Evolutionary conservation across 768 basidiomycete genomes (phyloP).

Genomic region (Phanerodontia chrysosporium): DNA sequence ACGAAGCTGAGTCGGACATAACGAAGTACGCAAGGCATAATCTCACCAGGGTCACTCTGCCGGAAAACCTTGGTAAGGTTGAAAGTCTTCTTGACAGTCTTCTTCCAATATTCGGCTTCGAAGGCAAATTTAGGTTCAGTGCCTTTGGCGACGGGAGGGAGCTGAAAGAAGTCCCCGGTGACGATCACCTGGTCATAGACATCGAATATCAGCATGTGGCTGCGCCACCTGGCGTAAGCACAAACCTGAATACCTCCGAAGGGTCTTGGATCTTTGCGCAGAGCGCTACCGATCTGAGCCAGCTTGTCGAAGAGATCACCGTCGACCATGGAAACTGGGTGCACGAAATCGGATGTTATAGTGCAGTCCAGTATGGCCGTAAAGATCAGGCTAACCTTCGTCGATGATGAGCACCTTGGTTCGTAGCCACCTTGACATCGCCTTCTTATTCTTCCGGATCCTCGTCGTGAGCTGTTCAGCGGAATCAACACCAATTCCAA

Average conservation of each 20-base stretch:
- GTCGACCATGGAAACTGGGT: slow-evolving; percentile 93
- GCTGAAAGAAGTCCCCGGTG: slow-evolving; percentile 97
- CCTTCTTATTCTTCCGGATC: slow-evolving; percentile 82
- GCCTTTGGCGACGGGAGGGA: slow-evolving; percentile 84
- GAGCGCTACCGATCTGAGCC: slow-evolving; percentile 55
- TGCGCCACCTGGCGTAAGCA: background rate
- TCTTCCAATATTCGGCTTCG: slow-evolving; percentile 76
- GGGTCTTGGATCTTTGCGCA: slow-evolving; percentile 62
- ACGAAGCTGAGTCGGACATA: background rate
- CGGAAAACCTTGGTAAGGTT: slow-evolving; percentile 95
- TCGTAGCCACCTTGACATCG: slow-evolving; percentile 71
- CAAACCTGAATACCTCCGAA: slow-evolving; percentile 89
- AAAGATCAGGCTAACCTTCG: slow-evolving; percentile 47
- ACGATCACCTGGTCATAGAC: slow-evolving; percentile 63
- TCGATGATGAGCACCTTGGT: slow-evolving; percentile 84
- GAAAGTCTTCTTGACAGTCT: slow-evolving; percentile 74
- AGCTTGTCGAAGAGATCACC: slow-evolving; percentile 92
- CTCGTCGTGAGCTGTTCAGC: slow-evolving; percentile 59
- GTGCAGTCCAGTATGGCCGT: background rate
- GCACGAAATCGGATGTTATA: background rate
- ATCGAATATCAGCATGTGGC: background rate
- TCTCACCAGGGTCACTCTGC: slow-evolving; percentile 83
- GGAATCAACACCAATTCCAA: slow-evolving; percentile 74
- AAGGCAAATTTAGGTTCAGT: slow-evolving; percentile 78
- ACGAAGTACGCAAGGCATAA: background rate